Percentiles rank a stretch among this genome's conserved stretches.
phyloP scores from a whole-genome alignment of 108 stramenopile species.

The Pseudonitzschia delicatissima region DNA sequence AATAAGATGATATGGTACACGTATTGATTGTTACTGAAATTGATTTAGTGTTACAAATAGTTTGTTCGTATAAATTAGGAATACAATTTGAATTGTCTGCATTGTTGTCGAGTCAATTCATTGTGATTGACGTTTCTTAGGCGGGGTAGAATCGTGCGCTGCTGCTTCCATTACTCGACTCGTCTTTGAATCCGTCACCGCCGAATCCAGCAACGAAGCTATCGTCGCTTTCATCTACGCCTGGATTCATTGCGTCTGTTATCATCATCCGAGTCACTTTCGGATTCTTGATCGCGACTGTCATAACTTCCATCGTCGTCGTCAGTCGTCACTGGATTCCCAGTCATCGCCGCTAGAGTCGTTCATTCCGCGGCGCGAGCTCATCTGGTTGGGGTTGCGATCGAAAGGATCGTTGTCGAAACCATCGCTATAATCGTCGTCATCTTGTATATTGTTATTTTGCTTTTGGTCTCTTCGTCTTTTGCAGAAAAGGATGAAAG shows the following conservation, averaged over 20 bases:
- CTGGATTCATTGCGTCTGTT: neutral
- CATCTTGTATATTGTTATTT: neutral
- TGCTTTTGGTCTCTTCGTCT: conserved; percentile 5
- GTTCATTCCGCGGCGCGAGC: neutral
- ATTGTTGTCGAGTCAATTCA: no score
- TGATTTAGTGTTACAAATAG: no score
- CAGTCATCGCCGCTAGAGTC: conserved; percentile 6
- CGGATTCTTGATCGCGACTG: neutral
- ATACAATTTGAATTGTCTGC: no score
- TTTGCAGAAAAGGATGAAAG: neutral
- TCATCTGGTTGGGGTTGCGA: neutral
- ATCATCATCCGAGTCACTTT: neutral
- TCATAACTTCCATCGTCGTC: conserved; percentile 1
- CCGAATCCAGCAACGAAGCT: no score
- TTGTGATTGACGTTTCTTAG: no score
- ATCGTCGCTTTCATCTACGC: no score
- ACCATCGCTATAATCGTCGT: neutral
- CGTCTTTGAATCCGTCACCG: neutral
- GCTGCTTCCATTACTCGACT: no score
- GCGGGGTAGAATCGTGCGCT: no score
- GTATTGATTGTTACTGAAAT: no score
- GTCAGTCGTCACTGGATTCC: conserved; percentile 6
- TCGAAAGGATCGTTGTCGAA: neutral
- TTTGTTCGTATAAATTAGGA: no score
- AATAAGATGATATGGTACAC: no score